phyloP scores from a whole-genome alignment of 805 yeast genomes.

The Metschnikowia santaceciliae region DNA sequence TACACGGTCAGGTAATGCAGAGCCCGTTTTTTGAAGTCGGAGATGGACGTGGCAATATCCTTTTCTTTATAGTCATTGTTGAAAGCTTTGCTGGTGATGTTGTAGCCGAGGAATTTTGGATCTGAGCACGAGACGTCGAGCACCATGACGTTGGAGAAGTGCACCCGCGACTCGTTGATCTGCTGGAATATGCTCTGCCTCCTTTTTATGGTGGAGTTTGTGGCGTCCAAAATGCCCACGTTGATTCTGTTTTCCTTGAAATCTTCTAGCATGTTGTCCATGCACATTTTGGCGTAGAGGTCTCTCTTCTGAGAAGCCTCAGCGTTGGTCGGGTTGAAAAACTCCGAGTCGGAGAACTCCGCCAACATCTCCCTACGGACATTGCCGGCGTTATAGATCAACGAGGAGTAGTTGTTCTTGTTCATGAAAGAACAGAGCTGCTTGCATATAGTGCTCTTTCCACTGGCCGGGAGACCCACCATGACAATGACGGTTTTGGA shows the following conservation, averaged over 20 bases:
- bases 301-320: constrained; percentile 32
- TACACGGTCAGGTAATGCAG: constrained; percentile 42
- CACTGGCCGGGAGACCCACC: constrained; percentile 42
- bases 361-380: constrained; percentile 36
- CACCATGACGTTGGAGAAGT: constrained; percentile 41
- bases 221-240: constrained; percentile 42
- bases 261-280: constrained; percentile 30
- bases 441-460: constrained; percentile 36
- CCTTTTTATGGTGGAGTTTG: constrained; percentile 37
- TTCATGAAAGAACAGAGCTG: constrained; percentile 24
- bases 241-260: constrained; percentile 23
- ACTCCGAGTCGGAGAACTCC: constrained; percentile 29
- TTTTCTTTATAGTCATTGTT: constrained; percentile 57
- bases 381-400: constrained; percentile 48
- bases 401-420: constrained; percentile 9
- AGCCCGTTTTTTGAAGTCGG: constrained; percentile 58
- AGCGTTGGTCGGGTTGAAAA: constrained; percentile 35
- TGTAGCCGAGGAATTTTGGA: constrained; percentile 48
- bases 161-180: constrained; percentile 19
- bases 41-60: constrained; percentile 49
- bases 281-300: constrained; percentile 31
- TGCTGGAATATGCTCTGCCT: constrained; percentile 28
- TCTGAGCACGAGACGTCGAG: constrained; percentile 61
- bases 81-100: constrained; percentile 60
- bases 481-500: constrained; percentile 27